Evolutionary conservation across 768 basidiomycete genomes (phyloP), one percentile per base, ranked within the genome.

Genomic region (Termitomyces sp.): DNA sequence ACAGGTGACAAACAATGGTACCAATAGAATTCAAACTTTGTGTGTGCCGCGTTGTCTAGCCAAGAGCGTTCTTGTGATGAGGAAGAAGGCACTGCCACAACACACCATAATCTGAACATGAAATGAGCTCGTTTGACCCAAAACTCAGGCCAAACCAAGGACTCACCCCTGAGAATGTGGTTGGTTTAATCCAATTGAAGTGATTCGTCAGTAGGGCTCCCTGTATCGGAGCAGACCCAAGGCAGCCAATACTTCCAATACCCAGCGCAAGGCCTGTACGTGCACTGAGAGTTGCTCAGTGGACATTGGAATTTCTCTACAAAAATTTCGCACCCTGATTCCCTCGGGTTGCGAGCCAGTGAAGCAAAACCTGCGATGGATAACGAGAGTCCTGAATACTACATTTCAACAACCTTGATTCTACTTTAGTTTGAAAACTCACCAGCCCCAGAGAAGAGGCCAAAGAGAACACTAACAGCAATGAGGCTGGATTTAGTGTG

Each of bases 381-480:
- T 13, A 44, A 26, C 13, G 43, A 44, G 4, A 44, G 43, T 24
- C 24, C 43, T 44, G 43, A 7, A 26, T 26, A 3, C 7, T 44
- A 5, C 18, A 2, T 5, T 43, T 43, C 5, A 43, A 12, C 7
- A 24, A 24, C 3, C 5, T 13, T 4, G 4, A 10, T 13, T 12
- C 30, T 24, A 2, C 5, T 6, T 22, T 5, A 4, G 22, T 43
- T 12, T 12, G 27, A 18, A 26, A 16, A 61, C 74, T 58, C 59
- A 79, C 77, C 80, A 46, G 76, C 76, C 14, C 79, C 79, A 3
- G 80, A 75, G 52, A 76, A 74, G 48, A 81, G 65, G 6, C 81
- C 81, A 56, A 82, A 83, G 44, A 82, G 67, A 27, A 79, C 64
- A 14, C 74, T 71, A 33, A 80, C 72, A 37, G 71, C 68, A 49